These are phyloP conservation scores for Russula virescens DNA, from an alignment of 768 basidiomycete genomes.

Conservation along the genomic window DNA sequence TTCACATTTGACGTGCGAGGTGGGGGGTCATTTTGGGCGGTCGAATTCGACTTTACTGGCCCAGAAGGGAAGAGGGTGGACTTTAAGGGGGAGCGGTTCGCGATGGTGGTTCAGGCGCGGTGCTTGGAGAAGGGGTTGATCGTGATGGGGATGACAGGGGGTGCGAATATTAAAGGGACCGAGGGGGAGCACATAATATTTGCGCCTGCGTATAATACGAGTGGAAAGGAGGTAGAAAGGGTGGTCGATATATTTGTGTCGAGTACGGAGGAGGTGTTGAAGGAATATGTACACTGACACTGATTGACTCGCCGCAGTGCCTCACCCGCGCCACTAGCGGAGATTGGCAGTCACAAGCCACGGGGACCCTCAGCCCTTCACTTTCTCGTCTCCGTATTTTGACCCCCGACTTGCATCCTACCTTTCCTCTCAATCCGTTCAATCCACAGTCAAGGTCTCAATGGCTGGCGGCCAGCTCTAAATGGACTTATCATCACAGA, in stretches of 20 bases:
- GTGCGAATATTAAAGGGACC: constrained; percentile 60
- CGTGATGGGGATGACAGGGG: constrained; percentile 70
- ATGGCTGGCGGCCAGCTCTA: constrained; percentile 86
- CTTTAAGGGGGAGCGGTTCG: constrained; percentile 53
- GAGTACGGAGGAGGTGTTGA: constrained; percentile 60
- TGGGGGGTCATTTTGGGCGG: constrained; percentile 75
- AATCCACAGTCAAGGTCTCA: constrained; percentile 35
- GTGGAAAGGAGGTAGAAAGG: constrained; percentile 56
- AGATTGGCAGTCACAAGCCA: constrained; percentile 15
- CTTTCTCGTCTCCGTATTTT: neutral
- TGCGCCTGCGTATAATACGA: constrained; percentile 77
- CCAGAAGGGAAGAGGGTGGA: constrained; percentile 39
- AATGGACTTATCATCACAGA: constrained; percentile 86
- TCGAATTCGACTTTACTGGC: constrained; percentile 70
- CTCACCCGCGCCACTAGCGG: constrained; percentile 10
- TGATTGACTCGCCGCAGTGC: too few species aligned
- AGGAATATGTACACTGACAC: too few species aligned
- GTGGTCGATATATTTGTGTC: constrained; percentile 63
- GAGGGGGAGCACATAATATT: constrained; percentile 71
- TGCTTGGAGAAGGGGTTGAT: constrained; percentile 62
- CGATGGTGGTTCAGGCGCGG: constrained; percentile 62
- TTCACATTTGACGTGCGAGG: constrained; percentile 79
- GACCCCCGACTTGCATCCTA: neutral
- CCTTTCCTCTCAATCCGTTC: neutral
- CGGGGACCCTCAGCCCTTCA: constrained; percentile 19